Evolutionary conservation across 345 rosid species (phyloP), one percentile per base, ranked within the genome.

Genomic region (Physaria fendleri): DNA sequence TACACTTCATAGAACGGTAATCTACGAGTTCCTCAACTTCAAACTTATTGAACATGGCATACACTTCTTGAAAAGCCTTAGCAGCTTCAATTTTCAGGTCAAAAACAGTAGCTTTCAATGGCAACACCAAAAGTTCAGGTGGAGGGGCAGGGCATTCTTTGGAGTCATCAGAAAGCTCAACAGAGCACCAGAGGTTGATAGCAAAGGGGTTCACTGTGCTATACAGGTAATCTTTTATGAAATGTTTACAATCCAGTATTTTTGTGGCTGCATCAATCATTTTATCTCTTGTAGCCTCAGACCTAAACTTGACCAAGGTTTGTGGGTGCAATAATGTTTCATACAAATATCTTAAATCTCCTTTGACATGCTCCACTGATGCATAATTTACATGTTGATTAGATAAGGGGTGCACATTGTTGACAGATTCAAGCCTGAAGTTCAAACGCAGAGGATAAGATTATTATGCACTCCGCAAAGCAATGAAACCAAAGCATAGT

Each of bases 211-310:
- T 64, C 13, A 17, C 43, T 11, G 11, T 48, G 8, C 24, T 58
- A 8, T 51, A 59, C 40, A 40, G 43, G 65, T 76, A 80, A 47
- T 79, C 88, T 69, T 81, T 85, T 52, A 81, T 62, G 60, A 88
- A 88, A 30, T 85, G 84, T 61, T 88, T 85, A 72, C 96, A 82
- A 56, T 88, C 96, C 5, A 85, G 75, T 65, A 88, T 77, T 65
- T 75, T 88, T 22, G 71, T 73, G 22, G 79, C 85, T 4, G 79
- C 72, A 24, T 78, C 81, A 12, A 52, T 59, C 78, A 78, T 48
- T 1, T 29, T 24, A 21, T 77, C 74, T 48, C 73, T 70, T 15
- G 76, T 71, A 4, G 69, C 69, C 14, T 55, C 75, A 43, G 77
- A 72, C 43, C 74, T 64, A 35, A 58, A 66, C 53, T 65, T 42